Evolutionary conservation across 2,329 filamentous ascomycete species (phyloP).

Genomic region (Aspergillus aculeatinus): DNA sequence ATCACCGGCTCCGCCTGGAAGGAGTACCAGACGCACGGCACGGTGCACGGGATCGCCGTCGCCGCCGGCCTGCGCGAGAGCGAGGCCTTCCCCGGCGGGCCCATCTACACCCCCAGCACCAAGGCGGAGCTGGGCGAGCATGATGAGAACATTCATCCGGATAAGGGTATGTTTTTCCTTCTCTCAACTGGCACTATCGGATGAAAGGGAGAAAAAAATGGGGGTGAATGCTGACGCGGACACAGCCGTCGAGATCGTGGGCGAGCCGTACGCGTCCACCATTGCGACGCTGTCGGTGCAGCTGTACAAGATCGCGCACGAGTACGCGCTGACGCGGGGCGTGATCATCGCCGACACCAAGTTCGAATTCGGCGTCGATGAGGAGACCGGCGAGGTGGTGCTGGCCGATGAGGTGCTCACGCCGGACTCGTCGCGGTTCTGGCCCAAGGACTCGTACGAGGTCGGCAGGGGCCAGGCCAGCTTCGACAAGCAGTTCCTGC

Average conservation of each 20-base stretch:
- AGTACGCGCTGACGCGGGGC: slow-evolving; percentile 54
- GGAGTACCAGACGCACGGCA: slow-evolving; percentile 71
- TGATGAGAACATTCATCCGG: slow-evolving; percentile 81
- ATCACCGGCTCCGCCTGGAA: slow-evolving; percentile 82
- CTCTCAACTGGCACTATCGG: not conserved
- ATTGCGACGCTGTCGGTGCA: slow-evolving; percentile 65
- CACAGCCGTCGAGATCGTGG: slow-evolving; percentile 59
- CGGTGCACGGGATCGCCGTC: slow-evolving; percentile 74
- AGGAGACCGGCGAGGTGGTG: slow-evolving; percentile 65
- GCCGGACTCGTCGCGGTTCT: slow-evolving; percentile 82
- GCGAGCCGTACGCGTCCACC: slow-evolving; percentile 61
- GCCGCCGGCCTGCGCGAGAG: slow-evolving; percentile 69
- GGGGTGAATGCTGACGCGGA: too few relatives aligned
- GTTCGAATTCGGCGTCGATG: slow-evolving; percentile 72
- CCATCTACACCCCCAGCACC: slow-evolving; percentile 78
- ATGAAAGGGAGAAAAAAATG: not conserved
- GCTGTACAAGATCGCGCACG: slow-evolving; percentile 59
- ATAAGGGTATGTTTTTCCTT: slow-evolving; percentile 50
- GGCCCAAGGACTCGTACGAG: slow-evolving; percentile 71
- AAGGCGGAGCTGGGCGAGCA: slow-evolving; percentile 78
- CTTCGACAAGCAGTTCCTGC: slow-evolving; percentile 83
- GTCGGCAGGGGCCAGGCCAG: slow-evolving; percentile 74
- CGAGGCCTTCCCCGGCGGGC: slow-evolving; percentile 62
- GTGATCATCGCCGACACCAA: slow-evolving; percentile 79
- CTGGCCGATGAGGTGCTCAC: slow-evolving; percentile 84